These are phyloP conservation scores for Zygotorulaspora sp. DNA, from an alignment of 805 yeast genomes.

Conservation along the genomic window DNA sequence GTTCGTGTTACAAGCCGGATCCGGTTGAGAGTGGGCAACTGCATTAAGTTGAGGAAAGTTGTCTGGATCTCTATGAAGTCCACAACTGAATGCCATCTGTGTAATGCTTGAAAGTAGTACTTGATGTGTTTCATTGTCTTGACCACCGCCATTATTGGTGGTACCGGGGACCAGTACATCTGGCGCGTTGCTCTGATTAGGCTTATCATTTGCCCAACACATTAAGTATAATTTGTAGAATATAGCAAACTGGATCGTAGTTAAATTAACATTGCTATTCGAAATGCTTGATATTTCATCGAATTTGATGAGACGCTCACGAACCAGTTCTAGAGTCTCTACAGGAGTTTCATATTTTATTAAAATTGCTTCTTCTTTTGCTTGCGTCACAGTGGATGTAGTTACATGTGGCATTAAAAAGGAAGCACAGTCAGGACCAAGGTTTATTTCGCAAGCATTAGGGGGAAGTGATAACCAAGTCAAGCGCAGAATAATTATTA, in stretches of 20 bases:
- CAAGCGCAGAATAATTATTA: conserved; percentile 48
- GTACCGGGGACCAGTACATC: conserved; percentile 41
- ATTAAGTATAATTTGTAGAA: conserved; percentile 52
- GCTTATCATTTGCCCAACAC: conserved; percentile 48
- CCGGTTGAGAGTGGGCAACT: conserved; percentile 18
- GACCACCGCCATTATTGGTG: conserved; percentile 22
- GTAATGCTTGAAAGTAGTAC: conserved; percentile 51
- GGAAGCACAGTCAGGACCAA: conserved; percentile 23
- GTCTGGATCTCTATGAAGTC: conserved; percentile 64
- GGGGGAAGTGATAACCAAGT: conserved; percentile 53
- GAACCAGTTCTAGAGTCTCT: conserved; percentile 26
- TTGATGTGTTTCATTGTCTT: conserved; percentile 56
- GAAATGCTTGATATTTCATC: conserved; percentile 35
- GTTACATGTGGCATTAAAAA: conserved; percentile 19
- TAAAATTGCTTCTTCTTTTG: conserved; percentile 30
- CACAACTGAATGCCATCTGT: conserved; percentile 65
- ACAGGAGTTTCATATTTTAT: conserved; percentile 30
- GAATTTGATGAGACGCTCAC: conserved; percentile 32
- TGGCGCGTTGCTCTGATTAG: conserved; percentile 12
- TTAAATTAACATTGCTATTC: conserved; percentile 32
- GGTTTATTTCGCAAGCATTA: conserved; percentile 35
- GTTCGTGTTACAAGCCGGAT: conserved; percentile 5
- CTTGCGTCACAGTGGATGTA: conserved; percentile 23
- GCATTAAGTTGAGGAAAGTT: conserved; percentile 42
- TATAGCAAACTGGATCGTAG: conserved; percentile 54